A percentile compares a stretch with the other conserved stretches of the same genome.
Conservation (phyloP, 768 basidiomycete species). For the Pisolithus orientalis region DNA sequence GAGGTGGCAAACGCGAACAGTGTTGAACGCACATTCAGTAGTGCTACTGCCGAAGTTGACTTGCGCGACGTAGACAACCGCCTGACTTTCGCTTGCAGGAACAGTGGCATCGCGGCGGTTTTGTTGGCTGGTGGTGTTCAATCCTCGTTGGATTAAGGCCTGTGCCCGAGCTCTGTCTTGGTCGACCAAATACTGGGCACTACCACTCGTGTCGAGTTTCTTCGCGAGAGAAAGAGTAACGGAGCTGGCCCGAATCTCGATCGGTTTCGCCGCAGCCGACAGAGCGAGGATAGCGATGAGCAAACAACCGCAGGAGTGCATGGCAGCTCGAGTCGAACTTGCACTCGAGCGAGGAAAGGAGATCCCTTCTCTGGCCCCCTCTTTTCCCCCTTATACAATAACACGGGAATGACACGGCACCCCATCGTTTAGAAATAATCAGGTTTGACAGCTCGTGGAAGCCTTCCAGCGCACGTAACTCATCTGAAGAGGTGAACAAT, state of each 20-base stretch:
- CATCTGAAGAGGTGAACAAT: too few relatives aligned
- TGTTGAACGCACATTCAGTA: slow-evolving; percentile 37
- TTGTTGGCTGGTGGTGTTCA: not conserved
- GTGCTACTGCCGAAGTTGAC: slow-evolving; percentile 45
- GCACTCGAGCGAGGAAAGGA: too few relatives aligned
- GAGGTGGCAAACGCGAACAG: not conserved
- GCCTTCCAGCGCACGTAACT: too few relatives aligned
- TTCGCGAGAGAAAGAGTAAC: not conserved
- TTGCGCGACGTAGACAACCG: slow-evolving; percentile 29
- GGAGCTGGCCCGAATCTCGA: not conserved
- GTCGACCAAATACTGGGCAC: not conserved
- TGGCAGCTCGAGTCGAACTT: too few relatives aligned
- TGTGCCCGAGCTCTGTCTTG: not conserved
- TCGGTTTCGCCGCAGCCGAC: not conserved
- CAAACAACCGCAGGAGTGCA: not conserved
- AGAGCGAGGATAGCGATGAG: not conserved
- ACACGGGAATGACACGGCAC: too few relatives aligned
- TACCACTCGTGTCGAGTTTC: not conserved
- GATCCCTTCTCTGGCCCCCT: too few relatives aligned
- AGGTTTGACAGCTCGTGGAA: too few relatives aligned
- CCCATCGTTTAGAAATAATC: too few relatives aligned
- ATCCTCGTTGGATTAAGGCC: too few relatives aligned
- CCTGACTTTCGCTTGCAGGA: slow-evolving; percentile 38
- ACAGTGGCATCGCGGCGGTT: slow-evolving; percentile 15
- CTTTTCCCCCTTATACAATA: too few relatives aligned